Evolutionary conservation across 2,329 filamentous ascomycete genomes (phyloP).

Genomic region (Cercospora janseana): DNA sequence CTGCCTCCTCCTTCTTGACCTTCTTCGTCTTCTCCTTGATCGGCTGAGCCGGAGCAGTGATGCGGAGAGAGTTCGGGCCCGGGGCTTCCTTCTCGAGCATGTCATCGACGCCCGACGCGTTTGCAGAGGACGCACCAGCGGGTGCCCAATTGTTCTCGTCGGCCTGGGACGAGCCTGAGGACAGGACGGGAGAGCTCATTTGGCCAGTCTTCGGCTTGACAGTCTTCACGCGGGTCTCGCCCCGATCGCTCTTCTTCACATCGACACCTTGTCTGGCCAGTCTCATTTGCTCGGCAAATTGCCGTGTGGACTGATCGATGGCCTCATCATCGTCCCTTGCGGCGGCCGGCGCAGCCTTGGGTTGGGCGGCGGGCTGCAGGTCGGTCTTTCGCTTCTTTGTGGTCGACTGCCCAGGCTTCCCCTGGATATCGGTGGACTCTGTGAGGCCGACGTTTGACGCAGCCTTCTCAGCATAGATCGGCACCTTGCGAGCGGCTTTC

Average conservation of each 20-base stretch:
- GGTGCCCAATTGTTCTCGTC: constrained; percentile 81
- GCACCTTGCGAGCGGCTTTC: constrained; percentile 16
- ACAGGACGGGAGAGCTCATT: constrained; percentile 40
- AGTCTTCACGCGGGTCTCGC: constrained; percentile 46
- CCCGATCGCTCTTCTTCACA: constrained; percentile 63
- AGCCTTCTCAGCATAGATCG: constrained; percentile 14
- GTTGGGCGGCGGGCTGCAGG: constrained; percentile 22
- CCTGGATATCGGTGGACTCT: not conserved
- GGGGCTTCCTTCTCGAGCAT: constrained; percentile 77
- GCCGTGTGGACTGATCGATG: constrained; percentile 65
- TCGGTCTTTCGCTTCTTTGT: constrained; percentile 39
- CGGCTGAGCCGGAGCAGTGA: constrained; percentile 65
- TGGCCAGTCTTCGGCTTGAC: constrained; percentile 51
- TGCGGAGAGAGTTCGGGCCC: constrained; percentile 71
- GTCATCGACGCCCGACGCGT: constrained; percentile 72
- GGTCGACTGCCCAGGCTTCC: constrained; percentile 11
- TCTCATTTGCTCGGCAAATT: constrained; percentile 73
- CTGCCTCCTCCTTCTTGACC: constrained; percentile 57
- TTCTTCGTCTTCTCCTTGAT: constrained; percentile 57
- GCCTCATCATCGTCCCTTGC: constrained; percentile 49
- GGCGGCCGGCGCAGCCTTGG: constrained; percentile 30
- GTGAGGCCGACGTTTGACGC: not conserved
- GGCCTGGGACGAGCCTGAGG: constrained; percentile 65
- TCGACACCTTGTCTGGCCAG: constrained; percentile 67
- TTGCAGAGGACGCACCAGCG: constrained; percentile 60